phyloP scores from a whole-genome alignment of 2,329 filamentous ascomycete species.

The Botrytis squamosa region DNA sequence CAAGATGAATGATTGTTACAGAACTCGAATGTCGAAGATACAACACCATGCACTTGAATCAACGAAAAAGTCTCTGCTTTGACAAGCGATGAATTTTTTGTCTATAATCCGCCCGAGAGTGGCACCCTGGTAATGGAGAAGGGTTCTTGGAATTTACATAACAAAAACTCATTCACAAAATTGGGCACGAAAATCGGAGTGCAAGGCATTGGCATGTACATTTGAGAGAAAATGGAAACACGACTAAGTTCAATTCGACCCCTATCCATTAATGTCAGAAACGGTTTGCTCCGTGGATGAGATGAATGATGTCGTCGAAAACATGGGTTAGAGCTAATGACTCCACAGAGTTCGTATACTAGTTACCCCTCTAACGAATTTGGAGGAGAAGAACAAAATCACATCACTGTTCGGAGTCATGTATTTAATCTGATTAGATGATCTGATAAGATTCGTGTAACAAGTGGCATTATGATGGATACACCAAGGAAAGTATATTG shows the following conservation, averaged over 20 bases:
- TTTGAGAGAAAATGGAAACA: not conserved
- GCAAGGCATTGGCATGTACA: not conserved
- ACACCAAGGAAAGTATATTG: not conserved
- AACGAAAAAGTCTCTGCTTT: not conserved
- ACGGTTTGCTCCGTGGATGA: not conserved
- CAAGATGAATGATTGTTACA: not conserved
- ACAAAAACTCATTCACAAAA: not conserved
- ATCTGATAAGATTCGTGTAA: constrained; percentile 10
- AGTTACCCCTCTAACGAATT: not conserved
- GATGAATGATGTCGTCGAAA: not conserved
- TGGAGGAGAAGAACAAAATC: not conserved
- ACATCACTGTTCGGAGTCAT: not conserved
- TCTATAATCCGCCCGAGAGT: not conserved
- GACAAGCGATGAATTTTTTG: not conserved
- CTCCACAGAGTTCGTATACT: not conserved
- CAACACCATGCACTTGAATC: not conserved
- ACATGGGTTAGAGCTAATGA: not conserved
- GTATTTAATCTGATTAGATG: constrained; percentile 15
- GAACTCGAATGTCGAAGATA: not conserved
- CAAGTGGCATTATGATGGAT: not conserved
- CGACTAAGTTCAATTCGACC: not conserved
- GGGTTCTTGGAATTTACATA: constrained; percentile 1
- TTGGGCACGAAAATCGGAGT: not conserved
- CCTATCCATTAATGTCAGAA: not conserved
- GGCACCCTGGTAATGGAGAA: not conserved